Evolutionary conservation across 352 stramenopile genomes (phyloP), one percentile per base, ranked within the genome.

Genomic region (Pythium aquatile): DNA sequence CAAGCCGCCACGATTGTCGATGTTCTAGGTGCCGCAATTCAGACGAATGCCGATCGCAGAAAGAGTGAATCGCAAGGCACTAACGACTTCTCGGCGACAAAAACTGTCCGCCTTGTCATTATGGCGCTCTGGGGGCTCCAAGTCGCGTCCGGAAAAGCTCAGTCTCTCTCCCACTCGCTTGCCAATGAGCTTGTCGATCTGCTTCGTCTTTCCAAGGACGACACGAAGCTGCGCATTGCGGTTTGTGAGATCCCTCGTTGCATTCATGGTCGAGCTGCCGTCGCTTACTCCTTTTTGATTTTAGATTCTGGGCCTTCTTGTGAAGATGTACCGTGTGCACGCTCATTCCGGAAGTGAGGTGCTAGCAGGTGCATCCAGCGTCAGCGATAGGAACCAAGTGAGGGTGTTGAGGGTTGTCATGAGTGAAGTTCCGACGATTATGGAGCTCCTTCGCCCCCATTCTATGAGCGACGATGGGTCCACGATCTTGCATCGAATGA

Each of bases 211-310:
- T 48, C 51, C 1, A n/a, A 58, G 30, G 33, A 51, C 20, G 55
- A 68, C 26, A 46, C 70, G 24, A 64, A 70, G 30, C 58, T 74
- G 14, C 53, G 63, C 8, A 51, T 74, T 32, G 68, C 68, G 48
- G 68, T 70, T 52, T 26, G 68, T 55, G 17, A 20, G 26, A 7
- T 16, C 29, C 20, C 49, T 20, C 16, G 44, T 42, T n/a, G 42
- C 17, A 28, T 44, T 24, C 20, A 6, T 53, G 5, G 5, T 32
- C 10, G 28, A 13, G 46, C 60, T 53, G 16, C 46, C 2, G 2
- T 5, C 6, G 9, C n/a, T n/a, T 47, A 16, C 16, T 55, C 8
- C 11, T 53, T 20, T 9, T n/a, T 60, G 32, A 13, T 13, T 13
- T 24, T 26, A 67, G 54, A 57, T 67, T 51, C 17, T 68, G 2